These are phyloP conservation scores for Fusarium sp. DNA, from an alignment of 2,329 filamentous ascomycete genomes.

Conservation along the genomic window DNA sequence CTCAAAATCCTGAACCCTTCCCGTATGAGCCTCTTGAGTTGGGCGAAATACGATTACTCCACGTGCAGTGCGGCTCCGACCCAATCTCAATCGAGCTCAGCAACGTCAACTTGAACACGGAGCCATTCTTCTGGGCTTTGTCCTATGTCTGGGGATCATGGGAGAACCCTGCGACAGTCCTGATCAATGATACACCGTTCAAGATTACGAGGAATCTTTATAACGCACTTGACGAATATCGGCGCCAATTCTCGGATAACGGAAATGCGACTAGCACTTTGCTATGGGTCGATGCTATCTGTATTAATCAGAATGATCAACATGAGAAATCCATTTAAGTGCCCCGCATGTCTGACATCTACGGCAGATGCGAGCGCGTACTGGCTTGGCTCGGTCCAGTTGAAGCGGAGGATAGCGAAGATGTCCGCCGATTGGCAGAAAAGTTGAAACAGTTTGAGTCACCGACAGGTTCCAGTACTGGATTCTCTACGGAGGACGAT, in stretches of 20 bases:
- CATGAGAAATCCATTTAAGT: slow-evolving; percentile 22
- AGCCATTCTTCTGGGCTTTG: slow-evolving; percentile 16
- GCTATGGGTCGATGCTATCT: slow-evolving; percentile 31
- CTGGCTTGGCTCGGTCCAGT: slow-evolving; percentile 22
- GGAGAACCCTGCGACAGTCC: not conserved
- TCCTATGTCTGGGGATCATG: slow-evolving; percentile 29
- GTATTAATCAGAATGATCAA: slow-evolving; percentile 26
- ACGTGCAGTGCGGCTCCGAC: fast-evolving
- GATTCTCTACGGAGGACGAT: fast-evolving
- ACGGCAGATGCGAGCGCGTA: slow-evolving; percentile 25
- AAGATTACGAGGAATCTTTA: slow-evolving; percentile 12
- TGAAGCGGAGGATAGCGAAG: fast-evolving
- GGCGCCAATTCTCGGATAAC: fast-evolving
- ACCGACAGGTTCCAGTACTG: fast-evolving
- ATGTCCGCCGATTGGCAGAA: not conserved
- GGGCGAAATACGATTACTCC: not conserved
- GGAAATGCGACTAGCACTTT: too few relatives aligned
- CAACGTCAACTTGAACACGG: not conserved
- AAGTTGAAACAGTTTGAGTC: not conserved
- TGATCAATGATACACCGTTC: not conserved
- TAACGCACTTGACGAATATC: slow-evolving; percentile 18
- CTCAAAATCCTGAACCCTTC: not conserved
- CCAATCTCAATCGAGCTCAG: not conserved
- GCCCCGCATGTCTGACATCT: slow-evolving; percentile 32
- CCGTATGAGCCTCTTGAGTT: not conserved